A percentile compares a stretch with the other conserved stretches of the same genome.
Evolutionary conservation across 257 asterid genomes (phyloP).

Genomic region (Solanum etuberosum): DNA sequence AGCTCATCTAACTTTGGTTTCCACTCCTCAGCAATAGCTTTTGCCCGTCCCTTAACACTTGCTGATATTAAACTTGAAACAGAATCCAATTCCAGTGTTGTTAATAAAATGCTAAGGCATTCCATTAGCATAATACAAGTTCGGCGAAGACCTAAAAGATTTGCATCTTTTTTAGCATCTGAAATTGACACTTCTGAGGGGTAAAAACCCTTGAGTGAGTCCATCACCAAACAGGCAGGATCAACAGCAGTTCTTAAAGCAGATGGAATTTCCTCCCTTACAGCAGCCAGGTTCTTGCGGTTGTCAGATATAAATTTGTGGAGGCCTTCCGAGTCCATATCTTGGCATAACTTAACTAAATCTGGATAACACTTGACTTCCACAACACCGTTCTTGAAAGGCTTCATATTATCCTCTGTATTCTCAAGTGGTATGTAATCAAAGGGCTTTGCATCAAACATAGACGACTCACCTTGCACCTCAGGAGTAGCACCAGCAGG

Average conservation of each 20-base stretch:
- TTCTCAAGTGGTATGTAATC: constrained; percentile 25
- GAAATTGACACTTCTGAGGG: constrained; percentile 33
- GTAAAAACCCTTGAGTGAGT: constrained; percentile 88
- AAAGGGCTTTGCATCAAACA: constrained; percentile 27
- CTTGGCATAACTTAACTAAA: constrained; percentile 69
- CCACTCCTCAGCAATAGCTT: constrained; percentile 88
- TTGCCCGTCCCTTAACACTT: constrained; percentile 65
- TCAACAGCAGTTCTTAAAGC: constrained; percentile 71
- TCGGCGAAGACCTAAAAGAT: constrained; percentile 80
- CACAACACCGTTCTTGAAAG: constrained; percentile 19
- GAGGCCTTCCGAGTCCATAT: constrained; percentile 81
- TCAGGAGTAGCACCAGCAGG: constrained; percentile 14
- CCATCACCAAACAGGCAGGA: constrained; percentile 71
- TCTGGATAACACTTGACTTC: constrained; percentile 70
- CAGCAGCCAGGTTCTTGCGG: constrained; percentile 73
- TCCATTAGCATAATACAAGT: constrained; percentile 97
- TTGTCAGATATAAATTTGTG: constrained; percentile 94
- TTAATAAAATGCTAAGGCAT: constrained; percentile 60
- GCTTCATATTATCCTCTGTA: constrained; percentile 15
- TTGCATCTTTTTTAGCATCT: constrained; percentile 79
- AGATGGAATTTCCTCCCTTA: constrained; percentile 78
- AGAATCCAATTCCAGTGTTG: constrained; percentile 31
- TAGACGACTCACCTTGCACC: constrained; percentile 31
- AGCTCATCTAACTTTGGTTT: constrained; percentile 82
- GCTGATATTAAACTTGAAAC: constrained; percentile 35